A percentile compares a stretch with the other conserved stretches of the same genome.
Evolutionary conservation across 257 asterid species (phyloP).

Genomic region (Capsicum rhomboideum): DNA sequence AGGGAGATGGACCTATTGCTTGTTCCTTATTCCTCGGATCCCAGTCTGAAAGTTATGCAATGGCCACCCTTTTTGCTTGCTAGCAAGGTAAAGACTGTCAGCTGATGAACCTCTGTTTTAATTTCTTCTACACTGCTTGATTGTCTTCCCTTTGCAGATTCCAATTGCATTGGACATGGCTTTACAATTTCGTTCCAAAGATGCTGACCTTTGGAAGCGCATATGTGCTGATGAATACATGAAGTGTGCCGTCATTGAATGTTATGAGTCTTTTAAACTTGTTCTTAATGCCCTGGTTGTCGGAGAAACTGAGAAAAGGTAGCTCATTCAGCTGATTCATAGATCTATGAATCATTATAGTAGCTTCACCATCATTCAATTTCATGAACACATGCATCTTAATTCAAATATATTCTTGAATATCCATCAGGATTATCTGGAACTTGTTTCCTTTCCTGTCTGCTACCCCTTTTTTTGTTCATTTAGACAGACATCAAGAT

Average conservation of each 20-base stretch:
- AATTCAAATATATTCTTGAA: neutral
- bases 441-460: neutral
- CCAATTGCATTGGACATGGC: conserved; percentile 97
- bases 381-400: neutral
- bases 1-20: conserved; percentile 99
- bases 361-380: neutral
- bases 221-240: conserved; percentile 83
- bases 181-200: conserved; percentile 79
- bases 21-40: conserved; percentile 95
- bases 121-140: conserved; percentile 10
- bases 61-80: conserved; percentile 99
- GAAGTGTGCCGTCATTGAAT: conserved; percentile 94
- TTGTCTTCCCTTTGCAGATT: conserved; percentile 49
- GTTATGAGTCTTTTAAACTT: conserved; percentile 88
- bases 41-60: conserved; percentile 70
- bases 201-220: conserved; percentile 92
- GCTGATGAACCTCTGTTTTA: conserved; percentile 4
- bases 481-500: neutral
- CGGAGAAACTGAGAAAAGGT: conserved; percentile 96
- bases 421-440: neutral
- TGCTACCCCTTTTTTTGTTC: neutral
- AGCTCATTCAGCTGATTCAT: conserved; percentile 2
- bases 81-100: conserved; percentile 58
- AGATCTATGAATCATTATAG: neutral
- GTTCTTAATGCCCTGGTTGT: conserved; percentile 61